Percentiles rank a stretch among this genome's conserved stretches.
Evolutionary conservation across 139 green algal genomes (phyloP).

Genomic region (Mychonastes homosphaera): DNA sequence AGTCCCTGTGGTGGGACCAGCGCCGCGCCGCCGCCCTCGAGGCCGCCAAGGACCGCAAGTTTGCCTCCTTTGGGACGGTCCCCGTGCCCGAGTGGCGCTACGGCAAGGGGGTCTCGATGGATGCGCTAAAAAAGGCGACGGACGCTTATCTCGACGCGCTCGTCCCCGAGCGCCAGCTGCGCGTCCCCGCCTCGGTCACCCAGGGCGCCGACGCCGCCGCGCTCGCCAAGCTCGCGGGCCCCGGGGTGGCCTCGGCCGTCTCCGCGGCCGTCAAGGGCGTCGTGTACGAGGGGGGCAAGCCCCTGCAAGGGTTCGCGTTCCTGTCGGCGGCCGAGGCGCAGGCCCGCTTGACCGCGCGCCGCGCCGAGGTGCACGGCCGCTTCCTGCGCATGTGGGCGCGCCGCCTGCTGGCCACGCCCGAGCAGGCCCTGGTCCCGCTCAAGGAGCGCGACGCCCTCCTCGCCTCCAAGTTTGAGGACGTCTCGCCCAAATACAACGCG

Average conservation of each 20-base stretch:
- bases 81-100: conserved; percentile 34
- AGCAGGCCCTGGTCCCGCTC: conserved; percentile 43
- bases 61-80: conserved; percentile 23
- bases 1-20: conserved; percentile 16
- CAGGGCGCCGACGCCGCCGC: too few relatives aligned
- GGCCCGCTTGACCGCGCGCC: not conserved
- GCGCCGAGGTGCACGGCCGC: conserved; percentile 14
- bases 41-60: conserved; percentile 17
- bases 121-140: conserved; percentile 24
- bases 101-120: conserved; percentile 28
- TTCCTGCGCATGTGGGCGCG: conserved; percentile 41
- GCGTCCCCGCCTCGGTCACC: conserved; percentile 21
- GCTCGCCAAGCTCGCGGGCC: too few relatives aligned
- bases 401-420: conserved; percentile 39
- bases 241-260: too few relatives aligned
- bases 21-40: conserved; percentile 6
- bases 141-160: conserved; percentile 33
- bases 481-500: conserved; percentile 32
- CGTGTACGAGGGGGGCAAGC: conserved; percentile 32
- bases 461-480: conserved; percentile 37
- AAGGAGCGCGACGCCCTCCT: conserved; percentile 46
- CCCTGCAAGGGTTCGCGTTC: conserved; percentile 26
- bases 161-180: conserved; percentile 40
- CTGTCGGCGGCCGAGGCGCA: conserved; percentile 6
- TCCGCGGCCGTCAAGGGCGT: conserved; percentile 6